Base-by-base conservation (phyloP, 305 asterid genomes). In the Euphrasia arctica region DNA sequence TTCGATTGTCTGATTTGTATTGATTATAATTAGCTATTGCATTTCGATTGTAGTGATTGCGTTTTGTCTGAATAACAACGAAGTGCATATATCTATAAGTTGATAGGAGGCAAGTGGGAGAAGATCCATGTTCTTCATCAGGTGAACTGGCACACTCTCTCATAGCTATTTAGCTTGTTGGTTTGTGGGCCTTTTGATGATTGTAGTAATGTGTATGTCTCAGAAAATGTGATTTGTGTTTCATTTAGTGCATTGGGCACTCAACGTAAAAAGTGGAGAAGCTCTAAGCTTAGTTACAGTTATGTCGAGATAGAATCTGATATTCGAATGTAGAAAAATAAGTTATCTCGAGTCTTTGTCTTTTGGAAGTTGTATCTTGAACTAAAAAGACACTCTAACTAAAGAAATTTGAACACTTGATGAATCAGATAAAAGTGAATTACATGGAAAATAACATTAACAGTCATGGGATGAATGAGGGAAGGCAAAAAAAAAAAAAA, bases 101-200 rank as follows among this genome's bases (percentile, higher is more conserved):
- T 79, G 74, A 68, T 80, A 43, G 96, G 86, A 49, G 92, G 82
- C 55, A 90, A 88, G 80, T 93, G 99, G 99, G 99, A 93, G 89
- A 93, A 82, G 86, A 75, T 90, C 78, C 96, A 90, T 65, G 89
- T 85, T 80, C 96, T 93, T 72, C 96, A 93, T 49, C 90, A 88
- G 96, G 99, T 90, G 78, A 60, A 31, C 36, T 64, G 18, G 49
- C 12, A 49, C 41, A 34, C 9, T 57, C 63, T 62, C 25, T 32
- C 9, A 25, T 60, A 5, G 29, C 27, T 22, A 47, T 36, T 61
- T 59, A 10, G 57, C 22, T 56, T 50, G 67, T 51, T 61, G 54
- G 14, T 13, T 41, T 49, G 10, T 54, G 49, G 52, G 54, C 36
- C 5, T 49, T 62, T 43, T 29, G 58, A 14, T 7, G 4, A 42